Evolutionary conservation across 2,329 filamentous ascomycete species (phyloP), one percentile per base, ranked within the genome.

Genomic region (Pyricularia pennisetigena): DNA sequence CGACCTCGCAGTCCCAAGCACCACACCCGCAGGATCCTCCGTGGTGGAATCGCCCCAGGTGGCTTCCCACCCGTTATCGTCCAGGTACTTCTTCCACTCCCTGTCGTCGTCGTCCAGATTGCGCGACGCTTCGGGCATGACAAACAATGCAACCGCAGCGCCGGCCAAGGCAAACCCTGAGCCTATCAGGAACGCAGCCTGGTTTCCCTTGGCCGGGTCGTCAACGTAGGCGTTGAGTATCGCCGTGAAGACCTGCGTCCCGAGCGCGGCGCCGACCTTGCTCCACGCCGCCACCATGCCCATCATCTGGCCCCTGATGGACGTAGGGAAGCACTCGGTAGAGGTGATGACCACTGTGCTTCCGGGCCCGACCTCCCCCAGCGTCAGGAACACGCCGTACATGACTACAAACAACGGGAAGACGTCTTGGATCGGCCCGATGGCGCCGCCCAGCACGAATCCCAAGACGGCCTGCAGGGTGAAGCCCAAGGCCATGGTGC

Each of bases 401-500:
- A 85, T 74, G 4, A 85, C 79, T 0, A 85, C 74, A 68, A 85
- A 85, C 0, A 85, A 76, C 0, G 83, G 81, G 35, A 84, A 81
- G 2, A 85, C 73, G 0, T 66, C 76, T 70, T 83, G 80, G 61
- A 85, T 82, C 0, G 75, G 77, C 0, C 72, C 72, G 16, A 82
- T 76, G 0, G 82, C 81, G 3, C 81, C 82, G 2, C 82, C 83
- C 0, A 85, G 75, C 49, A 85, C 75, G 68, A 85, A 82, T 0
- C 83, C 83, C 10, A 85, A 75, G 24, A 81, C 69, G 2, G 78
- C 78, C 73, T 80, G 80, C 24, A 82, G 70, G 0, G 74, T 70
- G 67, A 84, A 85, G 0, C 83, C 83, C 1, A 85, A 74, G 0
- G 81, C 78, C 82, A 85, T 84, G 1, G 80, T 85, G 71, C 82